These are phyloP conservation scores for Cylindrotheca closterium DNA, from an alignment of 108 stramenopile species.

Conservation along the genomic window DNA sequence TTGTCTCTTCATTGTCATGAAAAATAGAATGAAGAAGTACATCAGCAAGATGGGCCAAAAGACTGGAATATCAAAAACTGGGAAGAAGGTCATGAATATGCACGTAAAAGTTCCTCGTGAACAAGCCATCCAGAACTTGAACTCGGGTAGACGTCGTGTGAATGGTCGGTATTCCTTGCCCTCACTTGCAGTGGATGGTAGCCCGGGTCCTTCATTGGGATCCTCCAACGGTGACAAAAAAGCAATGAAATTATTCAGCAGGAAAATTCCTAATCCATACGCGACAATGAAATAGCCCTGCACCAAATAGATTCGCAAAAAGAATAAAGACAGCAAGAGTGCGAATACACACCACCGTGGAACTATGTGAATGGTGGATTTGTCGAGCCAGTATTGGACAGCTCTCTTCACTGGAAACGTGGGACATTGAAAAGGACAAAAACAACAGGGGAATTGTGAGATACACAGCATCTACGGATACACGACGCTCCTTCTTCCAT, in stretches of 20 bases:
- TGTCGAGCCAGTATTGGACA: constrained; percentile 96
- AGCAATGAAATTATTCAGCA: constrained; percentile 98
- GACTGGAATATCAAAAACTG: constrained; percentile 98
- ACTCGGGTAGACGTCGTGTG: constrained; percentile 94
- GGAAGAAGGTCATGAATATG: constrained; percentile 95
- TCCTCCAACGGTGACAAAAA: constrained; percentile 95
- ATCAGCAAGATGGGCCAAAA: constrained; percentile 99
- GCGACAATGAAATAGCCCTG: constrained; percentile 99
- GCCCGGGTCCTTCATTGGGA: constrained; percentile 56
- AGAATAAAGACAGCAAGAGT: constrained; percentile 77
- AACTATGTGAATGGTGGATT: constrained; percentile 89
- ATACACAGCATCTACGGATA: constrained; percentile 1
- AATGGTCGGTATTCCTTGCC: constrained; percentile 93
- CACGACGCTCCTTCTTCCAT: not conserved
- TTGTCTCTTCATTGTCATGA: constrained; percentile 99
- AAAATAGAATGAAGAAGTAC: constrained; percentile 97
- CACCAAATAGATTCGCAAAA: constrained; percentile 89
- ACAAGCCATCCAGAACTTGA: constrained; percentile 98
- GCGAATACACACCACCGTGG: constrained; percentile 77
- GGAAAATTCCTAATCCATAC: constrained; percentile 98
- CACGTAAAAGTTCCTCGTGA: constrained; percentile 71
- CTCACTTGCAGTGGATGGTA: constrained; percentile 68
- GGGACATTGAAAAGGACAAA: constrained; percentile 3
- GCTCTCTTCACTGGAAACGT: constrained; percentile 65
- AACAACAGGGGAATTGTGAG: constrained; percentile 3